Evolutionary conservation across 805 yeast species (phyloP), one percentile per base, ranked within the genome.

Genomic region (Candida palmyrensis): DNA sequence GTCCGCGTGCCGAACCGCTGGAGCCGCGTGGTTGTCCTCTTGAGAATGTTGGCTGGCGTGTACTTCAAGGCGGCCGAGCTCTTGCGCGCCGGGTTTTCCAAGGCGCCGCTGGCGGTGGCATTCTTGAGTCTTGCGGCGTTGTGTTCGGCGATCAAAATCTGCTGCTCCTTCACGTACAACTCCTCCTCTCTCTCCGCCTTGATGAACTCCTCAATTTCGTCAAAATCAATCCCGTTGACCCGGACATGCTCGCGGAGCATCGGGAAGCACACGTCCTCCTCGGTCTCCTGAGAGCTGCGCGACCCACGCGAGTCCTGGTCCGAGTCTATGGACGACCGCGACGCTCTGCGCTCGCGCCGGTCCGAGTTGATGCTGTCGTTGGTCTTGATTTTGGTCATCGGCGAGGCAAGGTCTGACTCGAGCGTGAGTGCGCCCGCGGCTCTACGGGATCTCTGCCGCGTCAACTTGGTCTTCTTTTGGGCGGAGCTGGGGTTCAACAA

Each of bases 181-280:
- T 48, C 68, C 47, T 74, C 73, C 37, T 67, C 74, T 38, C 78
- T 61, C 44, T 76, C 79, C 35, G 75, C 82, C 33, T 67, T 66
- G 27, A 82, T 77, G 50, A 82, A 86, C 45, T 83, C 92, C 38
- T 86, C 96, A 44, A 90, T 73, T 49, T 88, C 97, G 49, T 79
- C 87, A 49, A 90, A 87, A 57, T 90, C 96, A 44, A 92, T 85
- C 12, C 95, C 96, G 39, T 78, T 79, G 27, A 75, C 63, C 33
- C 68, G 54, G 18, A 66, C 62, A 40, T 66, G 71, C 39, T 81
- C 82, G 3, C 84, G 79, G 31, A 77, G 63, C 86, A 87, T 82
- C 2, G 97, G 97, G 59, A 89, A 89, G 67, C 97, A 90, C 28
- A 90, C 98, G 71, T 90, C 97, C 53, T 87, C 96, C 50, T 90